phyloP scores from a whole-genome alignment of 2,329 filamentous ascomycete species.

The Penicillium sp. region DNA sequence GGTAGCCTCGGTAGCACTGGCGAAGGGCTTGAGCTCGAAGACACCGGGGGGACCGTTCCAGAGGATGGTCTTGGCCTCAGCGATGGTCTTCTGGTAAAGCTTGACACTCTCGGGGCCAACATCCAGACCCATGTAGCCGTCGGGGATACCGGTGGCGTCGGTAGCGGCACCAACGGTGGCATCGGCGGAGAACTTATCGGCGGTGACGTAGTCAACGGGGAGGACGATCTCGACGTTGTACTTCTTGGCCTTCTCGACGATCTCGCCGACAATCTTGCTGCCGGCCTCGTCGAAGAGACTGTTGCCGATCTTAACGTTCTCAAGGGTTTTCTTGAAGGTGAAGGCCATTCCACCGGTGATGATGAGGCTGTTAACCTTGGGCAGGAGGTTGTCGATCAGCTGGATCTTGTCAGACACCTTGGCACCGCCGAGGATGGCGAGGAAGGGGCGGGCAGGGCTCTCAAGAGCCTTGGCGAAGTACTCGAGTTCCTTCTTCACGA shows the following conservation, averaged over 20 bases:
- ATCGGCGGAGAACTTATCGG: constrained; percentile 88
- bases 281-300: constrained; percentile 92
- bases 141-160: constrained; percentile 84
- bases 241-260: constrained; percentile 94
- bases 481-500: constrained; percentile 99
- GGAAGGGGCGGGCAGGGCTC: constrained; percentile 88
- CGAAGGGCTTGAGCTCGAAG: constrained; percentile 95
- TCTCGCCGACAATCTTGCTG: constrained; percentile 80
- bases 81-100: constrained; percentile 84
- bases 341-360: constrained; percentile 99
- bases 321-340: constrained; percentile 99
- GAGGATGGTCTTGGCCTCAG: constrained; percentile 88
- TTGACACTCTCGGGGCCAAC: constrained; percentile 85
- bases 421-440: constrained; percentile 95
- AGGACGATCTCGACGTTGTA: constrained; percentile 94
- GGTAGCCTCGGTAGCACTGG: constrained; percentile 85
- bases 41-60: constrained; percentile 98
- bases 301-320: constrained; percentile 83
- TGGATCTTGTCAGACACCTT: constrained; percentile 99
- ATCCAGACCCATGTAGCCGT: constrained; percentile 98
- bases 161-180: constrained; percentile 78
- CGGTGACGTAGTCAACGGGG: constrained; percentile 91
- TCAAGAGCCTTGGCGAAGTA: constrained; percentile 98
- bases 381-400: constrained; percentile 96
- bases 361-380: constrained; percentile 95